Conservation (phyloP, 257 asterid genomes). For the Capsicum baccatum region DNA sequence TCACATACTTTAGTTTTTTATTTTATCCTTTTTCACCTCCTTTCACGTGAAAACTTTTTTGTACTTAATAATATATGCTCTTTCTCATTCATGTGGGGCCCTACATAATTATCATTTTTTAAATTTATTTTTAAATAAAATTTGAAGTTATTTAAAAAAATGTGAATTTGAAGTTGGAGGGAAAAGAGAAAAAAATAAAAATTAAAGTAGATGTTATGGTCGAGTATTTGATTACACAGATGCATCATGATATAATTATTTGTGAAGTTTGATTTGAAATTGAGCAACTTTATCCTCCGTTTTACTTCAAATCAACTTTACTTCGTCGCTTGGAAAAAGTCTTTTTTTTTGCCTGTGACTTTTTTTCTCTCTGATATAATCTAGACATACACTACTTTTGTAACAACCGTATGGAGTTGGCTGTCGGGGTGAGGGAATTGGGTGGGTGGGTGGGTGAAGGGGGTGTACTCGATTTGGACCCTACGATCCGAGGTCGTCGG, state of each 20-base stretch:
- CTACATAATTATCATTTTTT: neutral
- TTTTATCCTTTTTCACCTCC: neutral
- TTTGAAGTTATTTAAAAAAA: neutral
- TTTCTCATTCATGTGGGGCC: neutral
- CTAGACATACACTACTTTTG: too few relatives aligned
- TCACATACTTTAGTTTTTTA: neutral
- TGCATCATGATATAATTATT: neutral
- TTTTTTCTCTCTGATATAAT: neutral
- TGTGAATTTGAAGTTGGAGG: neutral
- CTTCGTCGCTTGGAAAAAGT: neutral
- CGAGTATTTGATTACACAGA: neutral
- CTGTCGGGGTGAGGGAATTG: too few relatives aligned
- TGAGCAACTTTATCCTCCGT: neutral
- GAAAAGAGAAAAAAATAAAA: neutral
- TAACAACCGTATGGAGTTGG: too few relatives aligned
- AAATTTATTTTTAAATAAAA: neutral
- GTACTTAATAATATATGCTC: neutral
- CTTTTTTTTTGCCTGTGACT: neutral
- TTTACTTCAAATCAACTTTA: neutral
- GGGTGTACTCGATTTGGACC: too few relatives aligned
- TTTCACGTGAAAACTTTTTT: constrained; percentile 12
- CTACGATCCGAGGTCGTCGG: too few relatives aligned
- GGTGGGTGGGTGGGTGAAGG: too few relatives aligned
- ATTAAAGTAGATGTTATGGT: neutral
- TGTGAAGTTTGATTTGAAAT: neutral